A percentile compares a stretch with the other conserved stretches of the same genome.
Conservation (phyloP, 2,329 filamentous ascomycete species). For the Xylaria sp. region DNA sequence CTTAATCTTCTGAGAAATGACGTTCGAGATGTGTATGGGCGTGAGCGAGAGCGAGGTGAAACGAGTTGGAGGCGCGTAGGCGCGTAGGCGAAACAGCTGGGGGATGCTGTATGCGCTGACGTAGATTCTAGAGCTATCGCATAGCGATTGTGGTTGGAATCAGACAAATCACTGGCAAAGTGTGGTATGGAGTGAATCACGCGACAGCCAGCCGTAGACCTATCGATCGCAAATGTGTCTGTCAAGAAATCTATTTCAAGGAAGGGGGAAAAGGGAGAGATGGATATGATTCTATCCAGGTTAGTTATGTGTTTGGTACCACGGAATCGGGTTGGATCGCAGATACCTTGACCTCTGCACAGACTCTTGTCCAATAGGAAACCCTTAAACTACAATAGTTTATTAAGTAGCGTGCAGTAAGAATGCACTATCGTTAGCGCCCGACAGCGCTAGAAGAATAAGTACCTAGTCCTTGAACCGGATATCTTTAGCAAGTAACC, state of each 20-base stretch:
- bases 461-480: not conserved
- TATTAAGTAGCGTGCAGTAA: not conserved
- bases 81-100: slow-evolving; percentile 10
- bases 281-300: not conserved
- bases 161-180: not conserved
- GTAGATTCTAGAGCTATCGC: slow-evolving; percentile 18
- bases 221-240: not conserved
- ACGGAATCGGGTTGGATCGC: not conserved
- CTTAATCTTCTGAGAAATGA: not conserved
- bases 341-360: not conserved
- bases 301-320: not conserved
- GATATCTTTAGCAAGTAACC: not conserved
- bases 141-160: slow-evolving; percentile 24
- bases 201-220: not conserved
- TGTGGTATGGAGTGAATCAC: not conserved
- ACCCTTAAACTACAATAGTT: not conserved
- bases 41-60: slow-evolving; percentile 5
- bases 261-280: not conserved
- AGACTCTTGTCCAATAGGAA: slow-evolving; percentile 17
- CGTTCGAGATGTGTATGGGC: not conserved
- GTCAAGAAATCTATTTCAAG: not conserved
- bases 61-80: not conserved
- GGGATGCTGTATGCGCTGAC: slow-evolving; percentile 25
- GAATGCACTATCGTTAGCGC: slow-evolving; percentile 4
- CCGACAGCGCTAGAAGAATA: not conserved